Base-by-base conservation (phyloP, 805 yeast genomes). In the Kuraishia hungarica region DNA sequence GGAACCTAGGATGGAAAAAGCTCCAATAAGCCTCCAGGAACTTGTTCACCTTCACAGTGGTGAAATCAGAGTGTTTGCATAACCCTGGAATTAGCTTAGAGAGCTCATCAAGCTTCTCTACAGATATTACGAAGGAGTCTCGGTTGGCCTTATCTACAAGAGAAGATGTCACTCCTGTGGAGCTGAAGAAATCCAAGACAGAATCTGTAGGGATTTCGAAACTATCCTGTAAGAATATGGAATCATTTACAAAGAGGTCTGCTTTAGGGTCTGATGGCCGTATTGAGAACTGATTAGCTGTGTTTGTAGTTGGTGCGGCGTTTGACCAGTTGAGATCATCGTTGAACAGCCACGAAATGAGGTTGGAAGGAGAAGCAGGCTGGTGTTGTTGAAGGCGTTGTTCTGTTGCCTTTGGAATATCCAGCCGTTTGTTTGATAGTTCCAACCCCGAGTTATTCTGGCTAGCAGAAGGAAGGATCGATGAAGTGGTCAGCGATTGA, bases 1-100 rank as follows among this genome's bases (percentile, higher is more conserved):
- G 78, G 57, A 79, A 81, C 59, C 83, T 80, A 0, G 83, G 80
- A 61, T 83, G 86, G 61, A 81, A 83, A 15, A 76, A 72, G 43
- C 69, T 67, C 89, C 89, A 84, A 63, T 81, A 84, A 1, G 68
- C 67, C 46, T 64, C 58, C 22, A 71, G 58, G 1, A 67, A 58
- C 48, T 62, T 63, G 53, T 68, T 69, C 13, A 71, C 54, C 58
- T 66, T 70, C 2, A 52, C 21, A 29, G 54, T 57, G 8, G 65
- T 60, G 54, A 69, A 71, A 57, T 71, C 73, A 2, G 63, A 57
- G 50, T 68, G 66, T 1, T 53, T 49, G 10, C 54, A 55, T 8
- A 71, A 53, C 0, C 54, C 55, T 1, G 74, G 73, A 5, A 71
- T 61, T 49, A 64, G 53, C 24, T 54, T 39, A 11, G 54, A 52